Percentiles rank a stretch among this genome's conserved stretches.
Conservation (phyloP, 148 eudicot species). For the Drosera capensis region DNA sequence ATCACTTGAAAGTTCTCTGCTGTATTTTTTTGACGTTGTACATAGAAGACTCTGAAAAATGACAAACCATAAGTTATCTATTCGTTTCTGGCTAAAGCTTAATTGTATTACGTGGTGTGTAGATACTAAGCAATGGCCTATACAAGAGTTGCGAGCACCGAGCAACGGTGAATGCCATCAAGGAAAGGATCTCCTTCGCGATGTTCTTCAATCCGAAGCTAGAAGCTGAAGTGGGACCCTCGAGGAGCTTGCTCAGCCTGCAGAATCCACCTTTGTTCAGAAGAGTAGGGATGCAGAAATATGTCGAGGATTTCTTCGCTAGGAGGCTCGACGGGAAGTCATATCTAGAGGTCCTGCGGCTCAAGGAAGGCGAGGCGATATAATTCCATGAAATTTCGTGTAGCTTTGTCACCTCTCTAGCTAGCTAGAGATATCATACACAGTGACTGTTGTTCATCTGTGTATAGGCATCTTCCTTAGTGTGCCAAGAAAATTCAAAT, state of each 20-base stretch:
- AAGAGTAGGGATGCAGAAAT: background rate
- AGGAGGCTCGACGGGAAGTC: background rate
- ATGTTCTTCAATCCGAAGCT: conserved; percentile 16
- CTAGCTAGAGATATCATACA: too few relatives aligned
- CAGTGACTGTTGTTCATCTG: too few relatives aligned
- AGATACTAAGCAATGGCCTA: conserved; percentile 21
- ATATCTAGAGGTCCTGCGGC: background rate
- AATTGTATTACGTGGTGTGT: background rate
- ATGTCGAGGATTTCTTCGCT: background rate
- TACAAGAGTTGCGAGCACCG: conserved; percentile 21
- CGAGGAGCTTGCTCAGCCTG: conserved; percentile 5
- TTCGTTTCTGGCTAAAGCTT: too few relatives aligned
- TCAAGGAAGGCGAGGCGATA: too few relatives aligned
- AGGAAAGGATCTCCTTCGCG: conserved; percentile 12
- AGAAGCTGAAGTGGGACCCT: conserved; percentile 16
- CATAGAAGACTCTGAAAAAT: background rate
- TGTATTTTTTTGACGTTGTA: too few relatives aligned
- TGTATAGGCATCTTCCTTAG: too few relatives aligned
- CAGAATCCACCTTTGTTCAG: background rate
- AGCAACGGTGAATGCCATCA: conserved; percentile 13
- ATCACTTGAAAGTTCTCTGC: too few relatives aligned
- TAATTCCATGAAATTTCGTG: too few relatives aligned
- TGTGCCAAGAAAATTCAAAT: too few relatives aligned
- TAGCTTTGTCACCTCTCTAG: too few relatives aligned
- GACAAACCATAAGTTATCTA: background rate